Conservation (phyloP, 208 protist genomes). For the Leishmania gerbilli region DNA sequence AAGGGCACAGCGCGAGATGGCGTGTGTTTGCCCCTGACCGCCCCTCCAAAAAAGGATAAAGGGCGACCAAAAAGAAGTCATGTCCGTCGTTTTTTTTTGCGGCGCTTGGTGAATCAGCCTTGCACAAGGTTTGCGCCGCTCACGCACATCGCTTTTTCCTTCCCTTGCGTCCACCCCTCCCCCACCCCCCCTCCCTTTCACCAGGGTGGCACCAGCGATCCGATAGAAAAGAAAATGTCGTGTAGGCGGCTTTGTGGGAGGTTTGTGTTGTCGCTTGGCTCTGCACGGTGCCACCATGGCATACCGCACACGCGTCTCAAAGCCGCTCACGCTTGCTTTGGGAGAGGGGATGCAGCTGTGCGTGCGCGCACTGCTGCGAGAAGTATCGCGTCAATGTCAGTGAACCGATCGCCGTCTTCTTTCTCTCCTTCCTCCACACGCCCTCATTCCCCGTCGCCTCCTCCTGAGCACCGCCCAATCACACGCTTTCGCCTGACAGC, state of each 20-base stretch:
- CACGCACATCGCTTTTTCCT: not conserved
- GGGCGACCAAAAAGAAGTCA: not conserved
- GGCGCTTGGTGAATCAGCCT: not conserved
- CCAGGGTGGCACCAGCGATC: not conserved
- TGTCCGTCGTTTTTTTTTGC: not conserved
- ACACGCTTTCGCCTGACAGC: not conserved
- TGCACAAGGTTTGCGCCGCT: not conserved
- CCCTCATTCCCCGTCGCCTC: not conserved
- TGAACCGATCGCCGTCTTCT: not conserved
- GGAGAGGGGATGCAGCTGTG: not conserved
- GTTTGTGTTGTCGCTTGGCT: not conserved
- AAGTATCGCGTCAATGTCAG: not conserved
- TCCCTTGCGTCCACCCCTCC: not conserved
- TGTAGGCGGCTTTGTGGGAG: not conserved
- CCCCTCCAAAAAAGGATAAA: not conserved
- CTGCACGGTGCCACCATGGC: not conserved
- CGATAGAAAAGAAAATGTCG: not conserved
- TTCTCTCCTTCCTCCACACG: not conserved
- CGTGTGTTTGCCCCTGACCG: not conserved
- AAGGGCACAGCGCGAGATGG: not conserved
- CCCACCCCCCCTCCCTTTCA: too few relatives aligned
- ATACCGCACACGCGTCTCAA: not conserved
- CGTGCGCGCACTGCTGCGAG: not conserved
- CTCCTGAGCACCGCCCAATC: not conserved
- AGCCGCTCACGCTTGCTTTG: not conserved